Evolutionary conservation across 2,329 filamentous ascomycete species (phyloP).

Genomic region (Aspergillaceae sp.): DNA sequence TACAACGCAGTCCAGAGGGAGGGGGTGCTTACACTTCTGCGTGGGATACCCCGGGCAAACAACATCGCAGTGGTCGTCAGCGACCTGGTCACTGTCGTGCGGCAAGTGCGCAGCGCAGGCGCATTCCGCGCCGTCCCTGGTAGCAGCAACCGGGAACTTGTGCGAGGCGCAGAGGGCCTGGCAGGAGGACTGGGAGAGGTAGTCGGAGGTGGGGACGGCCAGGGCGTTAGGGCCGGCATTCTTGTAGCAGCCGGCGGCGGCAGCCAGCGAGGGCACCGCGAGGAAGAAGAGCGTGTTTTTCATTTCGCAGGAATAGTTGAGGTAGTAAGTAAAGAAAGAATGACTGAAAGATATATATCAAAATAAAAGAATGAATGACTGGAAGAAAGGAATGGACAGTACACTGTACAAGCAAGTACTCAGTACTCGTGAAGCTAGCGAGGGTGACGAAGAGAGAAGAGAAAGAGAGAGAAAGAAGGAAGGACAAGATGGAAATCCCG

Average conservation of each 20-base stretch:
- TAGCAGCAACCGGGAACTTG: constrained; percentile 9
- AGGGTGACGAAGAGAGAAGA: neutral
- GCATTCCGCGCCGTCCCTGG: constrained; percentile 13
- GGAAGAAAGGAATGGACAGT: constrained; percentile 1
- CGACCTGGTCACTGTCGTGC: constrained; percentile 7
- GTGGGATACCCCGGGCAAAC: constrained; percentile 13
- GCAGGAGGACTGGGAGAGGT: constrained; percentile 8
- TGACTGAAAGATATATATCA: neutral
- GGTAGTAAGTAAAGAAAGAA: neutral
- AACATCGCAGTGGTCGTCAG: constrained; percentile 12
- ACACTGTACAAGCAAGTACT: neutral
- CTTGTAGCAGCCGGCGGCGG: neutral
- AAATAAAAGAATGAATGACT: neutral
- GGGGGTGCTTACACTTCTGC: constrained; percentile 13
- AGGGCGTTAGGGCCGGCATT: neutral
- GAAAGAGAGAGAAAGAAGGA: neutral
- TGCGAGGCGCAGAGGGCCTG: constrained; percentile 6
- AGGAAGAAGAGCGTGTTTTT: constrained; percentile 3
- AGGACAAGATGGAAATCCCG: too few species aligned
- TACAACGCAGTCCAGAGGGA: neutral
- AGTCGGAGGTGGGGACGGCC: neutral
- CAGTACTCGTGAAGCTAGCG: too few species aligned
- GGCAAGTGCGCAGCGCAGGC: constrained; percentile 16
- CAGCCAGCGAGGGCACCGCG: neutral
- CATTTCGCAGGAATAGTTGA: neutral